Conservation (phyloP, 805 yeast species). For the Yamadazyma paraphyllophila region DNA sequence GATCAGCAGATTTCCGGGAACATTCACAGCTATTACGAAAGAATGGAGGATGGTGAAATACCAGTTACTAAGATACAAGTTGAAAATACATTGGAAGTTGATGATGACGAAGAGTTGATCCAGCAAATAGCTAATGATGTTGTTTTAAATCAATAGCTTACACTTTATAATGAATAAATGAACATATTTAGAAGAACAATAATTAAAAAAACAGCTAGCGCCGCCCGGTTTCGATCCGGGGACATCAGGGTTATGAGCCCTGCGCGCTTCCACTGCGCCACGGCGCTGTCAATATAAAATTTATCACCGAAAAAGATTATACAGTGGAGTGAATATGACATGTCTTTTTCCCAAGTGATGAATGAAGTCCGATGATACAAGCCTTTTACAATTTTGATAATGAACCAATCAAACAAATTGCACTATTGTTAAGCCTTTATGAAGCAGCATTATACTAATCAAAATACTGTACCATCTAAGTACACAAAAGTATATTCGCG, state of each 20-base stretch:
- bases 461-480: background rate
- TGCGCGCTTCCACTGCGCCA: conserved; percentile 99
- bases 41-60: background rate
- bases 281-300: conserved; percentile 54
- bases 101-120: conserved; percentile 2
- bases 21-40: conserved; percentile 18
- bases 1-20: conserved; percentile 7
- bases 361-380: too few species aligned
- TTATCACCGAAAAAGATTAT: too few species aligned
- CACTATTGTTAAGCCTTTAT: too few species aligned
- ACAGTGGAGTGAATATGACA: too few species aligned
- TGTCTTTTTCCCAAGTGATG: background rate
- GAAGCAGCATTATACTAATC: too few species aligned
- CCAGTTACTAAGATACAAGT: conserved; percentile 1
- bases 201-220: conserved; percentile 49
- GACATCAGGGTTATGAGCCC: conserved; percentile 99
- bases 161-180: background rate
- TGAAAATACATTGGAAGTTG: background rate
- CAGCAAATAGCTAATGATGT: conserved; percentile 7
- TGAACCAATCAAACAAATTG: too few species aligned
- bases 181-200: background rate
- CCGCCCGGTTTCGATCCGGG: conserved; percentile 95
- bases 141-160: background rate
- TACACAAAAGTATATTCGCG: background rate
- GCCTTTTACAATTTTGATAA: too few species aligned